phyloP scores from a whole-genome alignment of 345 rosid genomes.

The Rubroshorea leprosula region DNA sequence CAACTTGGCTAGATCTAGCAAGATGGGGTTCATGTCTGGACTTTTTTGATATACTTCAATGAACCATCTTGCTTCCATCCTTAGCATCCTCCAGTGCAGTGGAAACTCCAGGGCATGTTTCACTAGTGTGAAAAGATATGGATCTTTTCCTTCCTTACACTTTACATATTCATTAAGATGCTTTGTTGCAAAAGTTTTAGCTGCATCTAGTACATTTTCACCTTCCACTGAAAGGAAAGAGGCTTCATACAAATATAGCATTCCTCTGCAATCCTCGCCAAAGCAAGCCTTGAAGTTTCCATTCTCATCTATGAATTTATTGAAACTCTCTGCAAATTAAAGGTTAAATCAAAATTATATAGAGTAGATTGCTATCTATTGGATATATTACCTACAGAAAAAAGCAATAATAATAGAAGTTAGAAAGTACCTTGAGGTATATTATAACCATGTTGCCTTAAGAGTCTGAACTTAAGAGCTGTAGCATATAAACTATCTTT shows the following conservation, averaged over 20 bases:
- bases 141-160: not conserved
- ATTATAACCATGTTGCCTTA: not conserved
- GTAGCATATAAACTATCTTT: not conserved
- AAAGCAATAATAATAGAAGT: no score
- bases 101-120: slow-evolving; percentile 35
- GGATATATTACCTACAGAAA: no score
- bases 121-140: slow-evolving; percentile 13
- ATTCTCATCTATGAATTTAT: slow-evolving; percentile 21
- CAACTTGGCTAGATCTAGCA: slow-evolving; percentile 29
- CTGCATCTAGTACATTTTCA: slow-evolving; percentile 29
- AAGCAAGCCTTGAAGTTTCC: slow-evolving; percentile 15
- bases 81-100: slow-evolving; percentile 21
- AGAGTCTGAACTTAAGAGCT: not conserved
- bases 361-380: no score
- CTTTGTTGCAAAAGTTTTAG: slow-evolving; percentile 7
- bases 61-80: slow-evolving; percentile 31
- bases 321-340: slow-evolving; percentile 26
- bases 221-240: slow-evolving; percentile 29
- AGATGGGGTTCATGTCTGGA: slow-evolving; percentile 12
- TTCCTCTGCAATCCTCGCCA: slow-evolving; percentile 19
- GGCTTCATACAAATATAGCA: slow-evolving; percentile 40
- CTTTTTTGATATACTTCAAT: slow-evolving; percentile 26
- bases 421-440: slow-evolving; percentile 1
- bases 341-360: not conserved
- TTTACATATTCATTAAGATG: slow-evolving; percentile 12